phyloP scores from a whole-genome alignment of 169 alveolate species.

The Neospora caninum region DNA sequence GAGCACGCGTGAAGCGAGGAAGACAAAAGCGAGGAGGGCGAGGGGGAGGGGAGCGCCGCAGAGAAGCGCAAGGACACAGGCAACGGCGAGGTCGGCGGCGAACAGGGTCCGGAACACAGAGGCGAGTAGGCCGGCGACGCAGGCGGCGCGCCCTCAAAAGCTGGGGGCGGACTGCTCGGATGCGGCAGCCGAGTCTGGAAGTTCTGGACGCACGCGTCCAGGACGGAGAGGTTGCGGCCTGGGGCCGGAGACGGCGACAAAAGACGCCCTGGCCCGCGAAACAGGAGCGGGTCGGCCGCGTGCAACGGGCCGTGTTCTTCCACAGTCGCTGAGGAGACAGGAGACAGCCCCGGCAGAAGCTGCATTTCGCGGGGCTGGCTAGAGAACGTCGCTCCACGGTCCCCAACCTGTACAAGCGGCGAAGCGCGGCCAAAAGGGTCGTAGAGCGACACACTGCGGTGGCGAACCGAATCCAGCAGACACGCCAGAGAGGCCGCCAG shows the following conservation, averaged over 20 bases:
- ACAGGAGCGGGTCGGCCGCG: neutral
- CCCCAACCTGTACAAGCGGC: neutral
- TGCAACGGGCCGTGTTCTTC: neutral
- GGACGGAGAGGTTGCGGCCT: neutral
- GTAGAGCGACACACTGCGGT: neutral
- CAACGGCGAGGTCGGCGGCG: neutral
- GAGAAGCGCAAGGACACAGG: neutral
- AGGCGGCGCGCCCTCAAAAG: neutral
- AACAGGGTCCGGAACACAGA: neutral
- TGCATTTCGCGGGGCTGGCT: neutral
- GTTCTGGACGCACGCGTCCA: neutral
- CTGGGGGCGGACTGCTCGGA: neutral
- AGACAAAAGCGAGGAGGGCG: neutral
- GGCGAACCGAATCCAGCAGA: neutral
- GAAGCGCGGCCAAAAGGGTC: neutral
- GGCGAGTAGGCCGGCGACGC: neutral
- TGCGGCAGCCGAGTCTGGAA: neutral
- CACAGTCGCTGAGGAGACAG: neutral
- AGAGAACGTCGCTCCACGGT: neutral
- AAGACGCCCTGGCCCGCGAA: neutral
- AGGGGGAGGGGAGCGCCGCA: neutral
- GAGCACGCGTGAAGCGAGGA: neutral
- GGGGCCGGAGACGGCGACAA: neutral
- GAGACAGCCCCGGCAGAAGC: neutral
- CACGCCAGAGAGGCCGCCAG: neutral